Conservation (phyloP, 257 asterid genomes). For the Plectranthus barbatus region DNA sequence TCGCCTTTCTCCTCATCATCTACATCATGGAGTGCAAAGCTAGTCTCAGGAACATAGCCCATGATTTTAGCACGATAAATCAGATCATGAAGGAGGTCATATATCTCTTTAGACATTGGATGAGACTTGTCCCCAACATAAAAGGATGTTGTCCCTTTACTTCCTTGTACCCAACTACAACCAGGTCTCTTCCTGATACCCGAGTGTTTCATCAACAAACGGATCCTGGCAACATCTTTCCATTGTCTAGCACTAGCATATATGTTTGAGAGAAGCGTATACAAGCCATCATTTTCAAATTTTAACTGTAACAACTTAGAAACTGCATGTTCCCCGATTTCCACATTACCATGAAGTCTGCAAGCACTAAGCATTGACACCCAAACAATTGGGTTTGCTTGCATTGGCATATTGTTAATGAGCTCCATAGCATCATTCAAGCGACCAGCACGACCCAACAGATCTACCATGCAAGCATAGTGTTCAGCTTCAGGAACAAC, state of each 20-base stretch:
- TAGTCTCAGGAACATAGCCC: conserved; percentile 88
- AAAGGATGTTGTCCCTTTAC: conserved; percentile 58
- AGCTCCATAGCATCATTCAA: conserved; percentile 59
- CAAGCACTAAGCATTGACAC: conserved; percentile 77
- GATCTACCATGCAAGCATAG: conserved; percentile 83
- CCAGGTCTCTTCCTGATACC: conserved; percentile 91
- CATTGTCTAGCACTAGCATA: conserved; percentile 77
- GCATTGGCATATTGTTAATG: conserved; percentile 58
- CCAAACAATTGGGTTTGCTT: conserved; percentile 66
- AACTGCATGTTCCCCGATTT: conserved; percentile 68
- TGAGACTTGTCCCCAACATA: conserved; percentile 79
- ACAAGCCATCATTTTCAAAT: conserved; percentile 76
- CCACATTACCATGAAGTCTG: conserved; percentile 82
- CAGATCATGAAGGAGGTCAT: conserved; percentile 49
- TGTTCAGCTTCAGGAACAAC: conserved; percentile 67
- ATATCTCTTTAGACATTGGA: conserved; percentile 59
- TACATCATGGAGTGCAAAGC: conserved; percentile 91
- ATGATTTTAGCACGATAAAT: conserved; percentile 50
- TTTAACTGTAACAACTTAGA: conserved; percentile 48
- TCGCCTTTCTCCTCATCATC: conserved; percentile 88
- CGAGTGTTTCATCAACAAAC: conserved; percentile 59
- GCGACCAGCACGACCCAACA: conserved; percentile 87
- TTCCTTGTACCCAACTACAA: conserved; percentile 93
- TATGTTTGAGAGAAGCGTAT: conserved; percentile 75
- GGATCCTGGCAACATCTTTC: conserved; percentile 78